Evolutionary conservation across 2,329 filamentous ascomycete species (phyloP), one percentile per base, ranked within the genome.

Genomic region (Phyllosticta citribraziliensis): DNA sequence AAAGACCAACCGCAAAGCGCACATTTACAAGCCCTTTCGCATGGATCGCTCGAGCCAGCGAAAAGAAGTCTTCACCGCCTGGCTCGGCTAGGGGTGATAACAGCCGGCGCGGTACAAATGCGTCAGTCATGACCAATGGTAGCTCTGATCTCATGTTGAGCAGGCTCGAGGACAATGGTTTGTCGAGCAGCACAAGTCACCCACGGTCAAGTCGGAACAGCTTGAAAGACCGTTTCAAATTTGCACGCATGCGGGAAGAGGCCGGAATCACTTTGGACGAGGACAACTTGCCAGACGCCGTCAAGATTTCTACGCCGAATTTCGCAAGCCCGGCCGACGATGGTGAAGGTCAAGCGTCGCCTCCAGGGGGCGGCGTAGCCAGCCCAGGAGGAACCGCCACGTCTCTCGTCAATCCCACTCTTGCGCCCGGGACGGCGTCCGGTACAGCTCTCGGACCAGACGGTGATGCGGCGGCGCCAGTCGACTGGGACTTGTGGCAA

Each of bases 401-500:
- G 60, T 77, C 83, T 0, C 84, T 80, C 2, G 81, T 90, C 17
- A 89, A 90, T 66, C 80, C 82, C 3, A 85, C 82, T 61, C 78
- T 97, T 53, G 86, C 91, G 0, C 92, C 92, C 0, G 92, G 92
- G 1, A 97, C 92, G 1, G 91, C 88, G 8, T 87, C 90, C 11
- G 92, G 93, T 5, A 84, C 92, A 52, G 87, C 87, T 24, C 85
- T 87, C 22, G 89, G 89, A 1, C 88, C 88, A 9, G 87, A 89
- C 2, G 84, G 86, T 14, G 89, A 92, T 68, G 77, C 80, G 33
- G 75, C 78, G 25, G 79, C 80, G 17, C 87, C 89, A 24, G 94
- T 99, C n/a, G 91, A 99, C 71, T 99, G 94, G 94, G 94, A 99
- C 73, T 78, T 99, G 50, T 99, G 94, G 94, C 93, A 99, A 72